Conservation (phyloP, 1,284 basidiomycete genomes). For the Lignosus rhinocerotis region DNA sequence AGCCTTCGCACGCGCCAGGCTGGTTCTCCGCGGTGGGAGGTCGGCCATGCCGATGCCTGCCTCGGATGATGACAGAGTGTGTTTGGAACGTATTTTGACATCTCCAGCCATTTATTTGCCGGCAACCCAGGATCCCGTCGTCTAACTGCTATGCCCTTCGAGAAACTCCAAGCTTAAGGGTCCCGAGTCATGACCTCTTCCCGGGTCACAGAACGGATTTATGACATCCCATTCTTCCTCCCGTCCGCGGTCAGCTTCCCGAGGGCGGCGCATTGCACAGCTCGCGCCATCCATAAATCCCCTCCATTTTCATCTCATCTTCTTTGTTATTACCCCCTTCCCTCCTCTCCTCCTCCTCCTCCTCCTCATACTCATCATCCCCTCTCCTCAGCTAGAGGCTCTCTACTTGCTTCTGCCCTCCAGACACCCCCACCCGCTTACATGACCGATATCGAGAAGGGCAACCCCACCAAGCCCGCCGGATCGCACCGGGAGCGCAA, state of each 20-base stretch:
- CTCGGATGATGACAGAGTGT: conserved; percentile 1
- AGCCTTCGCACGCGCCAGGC: neutral
- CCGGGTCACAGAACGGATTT: conserved; percentile 7
- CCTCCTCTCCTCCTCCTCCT: neutral
- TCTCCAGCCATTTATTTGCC: neutral
- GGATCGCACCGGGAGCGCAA: conserved; percentile 3
- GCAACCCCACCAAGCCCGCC: conserved; percentile 9
- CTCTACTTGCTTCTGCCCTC: neutral
- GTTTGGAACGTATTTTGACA: neutral
- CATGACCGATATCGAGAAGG: conserved; percentile 20
- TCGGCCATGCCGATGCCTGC: neutral
- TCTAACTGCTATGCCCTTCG: neutral
- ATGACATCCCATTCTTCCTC: conserved; percentile 11
- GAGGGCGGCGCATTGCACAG: conserved; percentile 22
- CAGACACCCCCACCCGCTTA: neutral
- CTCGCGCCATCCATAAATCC: conserved; percentile 18
- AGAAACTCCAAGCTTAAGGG: neutral
- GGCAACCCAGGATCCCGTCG: conserved; percentile 4
- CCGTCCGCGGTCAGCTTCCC: conserved; percentile 3
- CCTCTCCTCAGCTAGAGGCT: neutral
- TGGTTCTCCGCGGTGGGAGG: neutral
- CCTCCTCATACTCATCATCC: neutral
- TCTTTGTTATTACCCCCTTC: neutral
- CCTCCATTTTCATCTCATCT: neutral
- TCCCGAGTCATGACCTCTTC: conserved; percentile 9